These are phyloP conservation scores for Paspalum notatum DNA, from an alignment of 176 grass and related monocot species.

Conservation along the genomic window DNA sequence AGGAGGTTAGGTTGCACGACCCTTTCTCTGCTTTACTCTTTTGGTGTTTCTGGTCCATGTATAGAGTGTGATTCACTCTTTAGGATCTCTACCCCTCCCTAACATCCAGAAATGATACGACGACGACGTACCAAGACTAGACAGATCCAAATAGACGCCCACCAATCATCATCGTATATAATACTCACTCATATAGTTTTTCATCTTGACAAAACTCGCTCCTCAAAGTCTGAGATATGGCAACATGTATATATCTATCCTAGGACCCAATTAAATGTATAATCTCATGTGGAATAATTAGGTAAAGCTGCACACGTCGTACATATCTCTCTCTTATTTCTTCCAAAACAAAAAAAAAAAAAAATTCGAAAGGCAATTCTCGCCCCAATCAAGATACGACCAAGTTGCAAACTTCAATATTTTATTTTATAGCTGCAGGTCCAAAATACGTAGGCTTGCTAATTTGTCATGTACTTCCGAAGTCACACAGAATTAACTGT, in stretches of 20 bases:
- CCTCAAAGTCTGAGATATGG: not conserved
- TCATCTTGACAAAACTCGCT: not conserved
- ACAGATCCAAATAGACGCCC: not conserved
- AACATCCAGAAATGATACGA: not conserved
- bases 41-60: not conserved
- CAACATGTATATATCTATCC: not conserved
- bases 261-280: not conserved
- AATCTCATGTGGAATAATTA: not conserved
- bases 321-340: not conserved
- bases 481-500: not conserved
- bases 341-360: too few relatives aligned
- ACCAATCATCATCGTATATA: not conserved
- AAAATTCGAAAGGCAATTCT: too few relatives aligned
- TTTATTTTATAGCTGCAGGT: not conserved
- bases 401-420: not conserved
- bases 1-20: conserved; percentile 37
- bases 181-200: not conserved
- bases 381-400: too few relatives aligned
- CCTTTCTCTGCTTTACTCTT: conserved; percentile 25
- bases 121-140: not conserved
- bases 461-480: not conserved
- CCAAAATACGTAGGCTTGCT: not conserved
- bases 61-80: conserved; percentile 1
- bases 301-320: not conserved
- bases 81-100: not conserved